phyloP scores from a whole-genome alignment of 1,284 basidiomycete species.

The Anthracocystis walkeri region DNA sequence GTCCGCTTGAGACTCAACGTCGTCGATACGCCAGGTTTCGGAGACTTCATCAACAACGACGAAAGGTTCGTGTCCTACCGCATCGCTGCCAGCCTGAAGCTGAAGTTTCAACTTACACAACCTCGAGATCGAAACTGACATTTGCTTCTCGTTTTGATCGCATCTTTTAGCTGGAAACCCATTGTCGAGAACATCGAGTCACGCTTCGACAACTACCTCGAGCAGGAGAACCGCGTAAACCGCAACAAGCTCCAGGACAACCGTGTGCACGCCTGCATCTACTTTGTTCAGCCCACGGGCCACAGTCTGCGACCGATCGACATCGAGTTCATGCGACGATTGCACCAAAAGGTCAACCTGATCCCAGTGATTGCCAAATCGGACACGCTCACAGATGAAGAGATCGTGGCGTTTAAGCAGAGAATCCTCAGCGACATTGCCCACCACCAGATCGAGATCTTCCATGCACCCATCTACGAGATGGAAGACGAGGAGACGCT shows the following conservation, averaged over 20 bases:
- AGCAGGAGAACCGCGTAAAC: constrained; percentile 69
- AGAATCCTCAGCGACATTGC: constrained; percentile 66
- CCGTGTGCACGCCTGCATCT: constrained; percentile 69
- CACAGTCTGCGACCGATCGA: constrained; percentile 67
- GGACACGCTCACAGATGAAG: constrained; percentile 67
- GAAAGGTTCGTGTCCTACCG: constrained; percentile 44
- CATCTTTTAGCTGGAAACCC: constrained; percentile 62
- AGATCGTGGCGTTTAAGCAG: constrained; percentile 65
- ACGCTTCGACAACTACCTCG: constrained; percentile 68
- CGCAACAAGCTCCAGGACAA: constrained; percentile 68
- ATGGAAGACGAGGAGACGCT: constrained; percentile 68
- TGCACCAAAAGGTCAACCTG: constrained; percentile 68
- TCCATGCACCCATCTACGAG: constrained; percentile 63
- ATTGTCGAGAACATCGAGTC: constrained; percentile 69
- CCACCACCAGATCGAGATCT: constrained; percentile 68
- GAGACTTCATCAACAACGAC: constrained; percentile 69
- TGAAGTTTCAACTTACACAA: neutral
- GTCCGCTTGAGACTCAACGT: constrained; percentile 68
- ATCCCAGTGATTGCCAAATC: constrained; percentile 69
- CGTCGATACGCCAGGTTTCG: constrained; percentile 69
- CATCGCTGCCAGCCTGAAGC: neutral
- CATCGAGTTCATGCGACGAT: constrained; percentile 68
- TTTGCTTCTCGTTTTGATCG: neutral
- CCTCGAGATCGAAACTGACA: neutral
- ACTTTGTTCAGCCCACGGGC: constrained; percentile 69